phyloP scores from a whole-genome alignment of 495 filamentous ascomycete species.

The Penicillium coffeae region DNA sequence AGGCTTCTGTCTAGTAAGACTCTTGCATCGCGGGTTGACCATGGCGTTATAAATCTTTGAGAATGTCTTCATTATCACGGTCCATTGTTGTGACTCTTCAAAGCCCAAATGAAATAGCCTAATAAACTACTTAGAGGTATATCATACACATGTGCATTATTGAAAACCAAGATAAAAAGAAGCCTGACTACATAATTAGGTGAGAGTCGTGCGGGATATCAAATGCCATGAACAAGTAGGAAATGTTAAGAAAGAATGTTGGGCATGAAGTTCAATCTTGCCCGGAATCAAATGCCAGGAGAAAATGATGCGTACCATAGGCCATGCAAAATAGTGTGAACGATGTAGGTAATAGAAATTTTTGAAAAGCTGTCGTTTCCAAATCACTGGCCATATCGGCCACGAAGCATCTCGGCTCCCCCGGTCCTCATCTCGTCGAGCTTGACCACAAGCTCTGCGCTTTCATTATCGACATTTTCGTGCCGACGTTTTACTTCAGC shows the following conservation, averaged over 20 bases:
- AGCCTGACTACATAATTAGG: not conserved
- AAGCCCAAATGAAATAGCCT: too few species aligned
- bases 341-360: too few species aligned
- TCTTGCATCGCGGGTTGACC: conserved; percentile 9
- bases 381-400: conserved; percentile 21
- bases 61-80: conserved; percentile 1
- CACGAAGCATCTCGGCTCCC: conserved; percentile 39
- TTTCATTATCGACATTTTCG: conserved; percentile 34
- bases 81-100: too few species aligned
- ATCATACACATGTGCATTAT: too few species aligned
- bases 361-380: too few species aligned
- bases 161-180: too few species aligned
- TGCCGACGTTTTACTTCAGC: conserved; percentile 56
- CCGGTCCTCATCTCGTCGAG: conserved; percentile 43
- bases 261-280: not conserved
- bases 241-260: not conserved
- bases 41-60: conserved; percentile 15
- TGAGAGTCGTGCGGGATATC: not conserved
- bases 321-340: not conserved
- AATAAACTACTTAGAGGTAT: too few species aligned
- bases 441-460: conserved; percentile 34
- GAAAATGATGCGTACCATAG: not conserved
- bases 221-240: not conserved
- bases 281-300: not conserved
- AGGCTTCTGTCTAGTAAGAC: not conserved